Conservation (phyloP, 257 asterid species). For the Nicotiana undulata region DNA sequence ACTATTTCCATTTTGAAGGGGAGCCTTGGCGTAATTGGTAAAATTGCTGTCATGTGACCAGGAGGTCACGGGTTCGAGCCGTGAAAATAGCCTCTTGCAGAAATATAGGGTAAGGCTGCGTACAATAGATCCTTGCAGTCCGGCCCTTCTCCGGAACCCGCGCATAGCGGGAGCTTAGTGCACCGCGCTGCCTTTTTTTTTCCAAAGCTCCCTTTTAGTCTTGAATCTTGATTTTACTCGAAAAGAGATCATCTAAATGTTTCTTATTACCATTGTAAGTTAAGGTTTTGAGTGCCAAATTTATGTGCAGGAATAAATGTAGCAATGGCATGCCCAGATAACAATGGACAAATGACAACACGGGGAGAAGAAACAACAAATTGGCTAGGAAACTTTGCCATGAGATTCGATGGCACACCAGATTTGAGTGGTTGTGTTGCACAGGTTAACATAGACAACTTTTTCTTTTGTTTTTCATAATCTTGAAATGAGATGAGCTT, state of each 20-base stretch:
- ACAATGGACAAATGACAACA: slow-evolving; percentile 46
- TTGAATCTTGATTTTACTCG: not conserved
- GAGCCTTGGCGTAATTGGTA: too few relatives aligned
- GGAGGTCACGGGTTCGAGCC: too few relatives aligned
- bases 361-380: slow-evolving; percentile 70
- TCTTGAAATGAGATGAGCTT: not conserved
- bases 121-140: too few relatives aligned
- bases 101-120: too few relatives aligned
- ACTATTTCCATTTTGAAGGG: not conserved
- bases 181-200: too few relatives aligned
- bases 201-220: not conserved
- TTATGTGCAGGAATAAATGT: slow-evolving; percentile 58
- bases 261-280: not conserved
- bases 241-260: not conserved
- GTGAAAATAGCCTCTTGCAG: too few relatives aligned
- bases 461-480: too few relatives aligned
- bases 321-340: slow-evolving; percentile 65
- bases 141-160: too few relatives aligned
- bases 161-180: too few relatives aligned
- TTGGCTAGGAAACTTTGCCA: slow-evolving; percentile 58
- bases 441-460: slow-evolving; percentile 28
- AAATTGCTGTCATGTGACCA: too few relatives aligned
- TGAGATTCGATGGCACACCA: slow-evolving; percentile 66
- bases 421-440: slow-evolving; percentile 56
- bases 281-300: not conserved